Conservation (phyloP, 495 filamentous ascomycete species). For the Annulohypoxylon maeteangense region DNA sequence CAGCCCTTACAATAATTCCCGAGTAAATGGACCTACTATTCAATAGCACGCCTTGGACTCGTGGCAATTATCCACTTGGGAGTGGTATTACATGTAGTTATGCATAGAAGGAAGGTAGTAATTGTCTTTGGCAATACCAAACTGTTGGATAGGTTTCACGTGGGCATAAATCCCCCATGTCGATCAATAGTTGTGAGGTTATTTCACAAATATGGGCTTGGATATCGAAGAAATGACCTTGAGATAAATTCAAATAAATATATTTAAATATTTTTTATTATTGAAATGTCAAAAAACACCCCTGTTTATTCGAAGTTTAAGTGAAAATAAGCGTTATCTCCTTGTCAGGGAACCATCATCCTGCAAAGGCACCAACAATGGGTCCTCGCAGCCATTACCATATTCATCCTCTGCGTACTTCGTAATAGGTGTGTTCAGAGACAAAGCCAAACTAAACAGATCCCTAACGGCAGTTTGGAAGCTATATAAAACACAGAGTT, state of each 20-base stretch:
- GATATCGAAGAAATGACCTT: background rate
- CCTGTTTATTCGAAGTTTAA: background rate
- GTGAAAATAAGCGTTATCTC: background rate
- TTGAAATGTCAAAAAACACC: background rate
- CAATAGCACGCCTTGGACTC: background rate
- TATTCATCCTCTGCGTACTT: background rate
- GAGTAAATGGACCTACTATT: constrained; percentile 1
- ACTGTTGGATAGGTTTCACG: constrained; percentile 21
- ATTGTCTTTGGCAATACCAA: constrained; percentile 13
- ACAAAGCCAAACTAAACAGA: constrained; percentile 3
- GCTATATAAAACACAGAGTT: constrained; percentile 8
- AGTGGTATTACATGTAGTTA: background rate
- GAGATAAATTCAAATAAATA: constrained; percentile 33
- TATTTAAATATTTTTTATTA: background rate
- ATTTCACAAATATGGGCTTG: background rate
- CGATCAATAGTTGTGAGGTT: background rate
- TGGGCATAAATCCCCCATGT: constrained; percentile 14
- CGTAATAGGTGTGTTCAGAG: background rate
- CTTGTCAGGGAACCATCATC: background rate
- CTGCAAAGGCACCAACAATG: constrained; percentile 12
- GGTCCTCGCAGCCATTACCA: constrained; percentile 15
- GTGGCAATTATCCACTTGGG: constrained; percentile 13
- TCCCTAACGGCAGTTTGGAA: background rate
- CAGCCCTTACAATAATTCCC: background rate
- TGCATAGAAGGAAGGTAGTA: constrained; percentile 22